Evolutionary conservation across 164 flowering plant genomes (phyloP).

Genomic region (Stephania yunnanensis): DNA sequence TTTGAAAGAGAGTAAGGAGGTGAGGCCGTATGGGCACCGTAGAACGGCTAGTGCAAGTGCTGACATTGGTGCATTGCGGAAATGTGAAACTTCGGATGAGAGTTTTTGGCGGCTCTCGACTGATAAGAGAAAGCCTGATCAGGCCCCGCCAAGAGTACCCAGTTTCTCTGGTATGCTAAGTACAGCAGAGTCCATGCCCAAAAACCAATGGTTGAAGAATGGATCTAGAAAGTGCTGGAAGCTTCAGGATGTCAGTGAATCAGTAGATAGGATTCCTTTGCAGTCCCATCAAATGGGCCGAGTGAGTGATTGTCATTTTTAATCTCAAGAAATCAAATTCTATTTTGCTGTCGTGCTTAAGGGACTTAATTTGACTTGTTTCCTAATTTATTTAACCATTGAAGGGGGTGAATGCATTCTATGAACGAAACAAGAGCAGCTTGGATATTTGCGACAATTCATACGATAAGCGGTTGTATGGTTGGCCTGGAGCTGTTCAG

Average conservation of each 20-base stretch:
- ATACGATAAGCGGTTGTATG: conserved; percentile 69
- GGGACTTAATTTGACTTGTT: background rate
- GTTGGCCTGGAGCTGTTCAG: conserved; percentile 77
- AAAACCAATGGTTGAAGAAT: conserved; percentile 58
- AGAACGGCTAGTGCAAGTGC: conserved; percentile 87
- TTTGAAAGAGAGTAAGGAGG: conserved; percentile 30
- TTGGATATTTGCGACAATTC: conserved; percentile 57
- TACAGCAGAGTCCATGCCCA: conserved; percentile 48
- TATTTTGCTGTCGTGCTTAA: background rate
- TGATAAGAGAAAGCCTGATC: conserved; percentile 17
- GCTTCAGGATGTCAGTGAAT: conserved; percentile 39
- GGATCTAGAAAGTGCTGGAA: conserved; percentile 63
- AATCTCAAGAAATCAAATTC: background rate
- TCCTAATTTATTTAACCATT: background rate
- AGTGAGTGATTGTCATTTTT: conserved; percentile 31
- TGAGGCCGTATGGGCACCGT: conserved; percentile 55
- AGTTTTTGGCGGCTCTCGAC: conserved; percentile 18
- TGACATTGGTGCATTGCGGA: conserved; percentile 66
- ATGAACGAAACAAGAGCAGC: conserved; percentile 66
- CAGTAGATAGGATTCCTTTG: conserved; percentile 31
- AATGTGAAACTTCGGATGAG: conserved; percentile 47
- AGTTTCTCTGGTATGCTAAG: conserved; percentile 55
- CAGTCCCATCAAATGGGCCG: conserved; percentile 32
- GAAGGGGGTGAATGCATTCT: conserved; percentile 55
- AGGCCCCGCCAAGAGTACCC: conserved; percentile 58